These are phyloP conservation scores for Sporisorium sorghi DNA, from an alignment of 1,284 basidiomycete genomes.

Conservation along the genomic window DNA sequence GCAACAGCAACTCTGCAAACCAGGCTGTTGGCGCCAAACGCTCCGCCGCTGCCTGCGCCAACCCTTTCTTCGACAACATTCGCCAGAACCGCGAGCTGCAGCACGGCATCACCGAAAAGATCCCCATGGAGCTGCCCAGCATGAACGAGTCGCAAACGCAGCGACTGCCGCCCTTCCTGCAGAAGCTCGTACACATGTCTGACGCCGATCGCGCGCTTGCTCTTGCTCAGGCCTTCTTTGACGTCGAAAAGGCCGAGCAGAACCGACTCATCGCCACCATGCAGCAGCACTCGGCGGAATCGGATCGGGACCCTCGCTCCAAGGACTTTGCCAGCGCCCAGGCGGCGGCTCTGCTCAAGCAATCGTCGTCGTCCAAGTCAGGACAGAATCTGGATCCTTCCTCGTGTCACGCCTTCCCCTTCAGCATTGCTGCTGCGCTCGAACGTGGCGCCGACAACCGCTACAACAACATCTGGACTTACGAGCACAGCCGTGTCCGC, in stretches of 20 bases:
- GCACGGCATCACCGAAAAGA: conserved; percentile 75
- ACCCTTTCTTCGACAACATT: conserved; percentile 82
- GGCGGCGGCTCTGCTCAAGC: conserved; percentile 26
- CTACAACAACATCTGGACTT: conserved; percentile 93
- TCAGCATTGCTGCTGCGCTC: conserved; percentile 93
- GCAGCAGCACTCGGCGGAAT: conserved; percentile 81
- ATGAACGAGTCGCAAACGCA: conserved; percentile 36
- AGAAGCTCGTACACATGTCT: conserved; percentile 75
- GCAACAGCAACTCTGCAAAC: background rate
- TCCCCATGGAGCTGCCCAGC: conserved; percentile 59
- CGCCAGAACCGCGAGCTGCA: conserved; percentile 92
- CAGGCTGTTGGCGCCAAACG: conserved; percentile 14
- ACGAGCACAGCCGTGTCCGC: conserved; percentile 78
- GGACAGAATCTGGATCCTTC: conserved; percentile 14
- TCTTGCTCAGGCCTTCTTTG: conserved; percentile 90
- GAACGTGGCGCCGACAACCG: conserved; percentile 92
- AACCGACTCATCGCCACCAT: conserved; percentile 87
- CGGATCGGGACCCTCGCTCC: conserved; percentile 47
- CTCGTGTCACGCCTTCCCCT: conserved; percentile 74
- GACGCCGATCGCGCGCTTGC: conserved; percentile 78
- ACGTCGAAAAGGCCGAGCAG: conserved; percentile 90
- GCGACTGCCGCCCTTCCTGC: conserved; percentile 83
- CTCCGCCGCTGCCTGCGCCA: conserved; percentile 52
- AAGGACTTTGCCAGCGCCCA: conserved; percentile 41
- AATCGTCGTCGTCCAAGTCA: conserved; percentile 4